phyloP scores from a whole-genome alignment of 352 stramenopile species.

The Blastocystis sp. region DNA sequence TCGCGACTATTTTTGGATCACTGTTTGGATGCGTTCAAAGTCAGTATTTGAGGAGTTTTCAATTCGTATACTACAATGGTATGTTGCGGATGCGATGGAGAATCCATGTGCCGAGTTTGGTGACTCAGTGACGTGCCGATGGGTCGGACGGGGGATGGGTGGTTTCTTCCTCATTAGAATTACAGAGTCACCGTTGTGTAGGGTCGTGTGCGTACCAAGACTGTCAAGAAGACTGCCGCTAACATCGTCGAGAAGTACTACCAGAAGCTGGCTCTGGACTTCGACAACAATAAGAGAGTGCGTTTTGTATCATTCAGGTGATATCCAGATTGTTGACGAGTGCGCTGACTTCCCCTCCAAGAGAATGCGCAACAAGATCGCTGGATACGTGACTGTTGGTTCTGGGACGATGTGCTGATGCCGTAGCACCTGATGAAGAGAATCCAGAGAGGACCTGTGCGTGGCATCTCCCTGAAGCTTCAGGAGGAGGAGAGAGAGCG shows the following conservation, averaged over 20 bases:
- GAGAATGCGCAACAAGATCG: conserved; percentile 99
- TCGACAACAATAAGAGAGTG: conserved; percentile 98
- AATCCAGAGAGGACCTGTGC: conserved; percentile 94
- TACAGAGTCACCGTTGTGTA: too few species aligned
- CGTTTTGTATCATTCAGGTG: not conserved
- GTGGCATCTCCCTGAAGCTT: conserved; percentile 98
- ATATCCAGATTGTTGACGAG: conserved; percentile 66
- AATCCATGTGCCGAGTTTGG: too few species aligned
- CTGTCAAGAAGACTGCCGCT: conserved; percentile 96
- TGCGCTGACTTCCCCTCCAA: conserved; percentile 98
- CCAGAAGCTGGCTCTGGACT: conserved; percentile 93
- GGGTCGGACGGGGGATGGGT: too few species aligned
- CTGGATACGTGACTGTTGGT: conserved; percentile 86
- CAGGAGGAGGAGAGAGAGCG: conserved; percentile 99
- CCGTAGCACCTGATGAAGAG: conserved; percentile 92
- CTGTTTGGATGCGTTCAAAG: not conserved
- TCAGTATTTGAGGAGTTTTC: not conserved
- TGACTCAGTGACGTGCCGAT: too few species aligned
- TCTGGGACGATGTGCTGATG: not conserved
- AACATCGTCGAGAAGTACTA: conserved; percentile 99
- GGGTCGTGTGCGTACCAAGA: conserved; percentile 95
- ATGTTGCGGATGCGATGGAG: not conserved
- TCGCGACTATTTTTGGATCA: not conserved
- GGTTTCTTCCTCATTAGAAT: too few species aligned
- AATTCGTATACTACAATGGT: not conserved